Evolutionary conservation across 805 yeast species (phyloP).

Genomic region (Metschnikowia proteae): DNA sequence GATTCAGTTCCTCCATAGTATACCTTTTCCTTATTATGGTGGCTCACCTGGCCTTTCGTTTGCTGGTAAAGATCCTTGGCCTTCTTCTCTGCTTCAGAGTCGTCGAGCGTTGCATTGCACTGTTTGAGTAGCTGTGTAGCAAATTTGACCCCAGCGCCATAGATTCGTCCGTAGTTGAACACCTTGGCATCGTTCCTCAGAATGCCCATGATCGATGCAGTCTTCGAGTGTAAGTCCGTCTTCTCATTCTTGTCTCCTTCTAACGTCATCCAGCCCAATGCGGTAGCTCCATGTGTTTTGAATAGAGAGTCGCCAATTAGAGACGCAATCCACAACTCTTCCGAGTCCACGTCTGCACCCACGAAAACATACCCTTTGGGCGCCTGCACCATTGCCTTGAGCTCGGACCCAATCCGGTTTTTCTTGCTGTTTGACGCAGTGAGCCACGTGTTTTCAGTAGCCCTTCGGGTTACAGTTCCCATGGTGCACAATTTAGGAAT

Average conservation of each 20-base stretch:
- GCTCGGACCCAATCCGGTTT: conserved; percentile 85
- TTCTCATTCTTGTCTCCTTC: conserved; percentile 92
- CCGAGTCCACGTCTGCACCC: conserved; percentile 99
- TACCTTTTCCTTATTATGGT: conserved; percentile 25
- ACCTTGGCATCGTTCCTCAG: conserved; percentile 89
- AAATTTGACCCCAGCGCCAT: conserved; percentile 94
- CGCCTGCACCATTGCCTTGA: conserved; percentile 80
- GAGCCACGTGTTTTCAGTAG: conserved; percentile 96
- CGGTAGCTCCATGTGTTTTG: conserved; percentile 90
- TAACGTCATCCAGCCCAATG: conserved; percentile 98
- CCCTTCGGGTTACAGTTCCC: conserved; percentile 96
- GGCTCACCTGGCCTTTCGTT: conserved; percentile 66
- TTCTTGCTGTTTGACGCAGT: conserved; percentile 94
- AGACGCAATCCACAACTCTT: conserved; percentile 97
- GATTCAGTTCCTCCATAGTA: conserved; percentile 95
- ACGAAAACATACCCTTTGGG: conserved; percentile 89
- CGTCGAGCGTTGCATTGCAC: conserved; percentile 69
- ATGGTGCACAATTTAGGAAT: conserved; percentile 81
- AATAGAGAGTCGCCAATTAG: conserved; percentile 89
- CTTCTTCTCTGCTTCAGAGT: conserved; percentile 57
- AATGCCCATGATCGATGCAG: conserved; percentile 86
- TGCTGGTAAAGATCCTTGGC: conserved; percentile 69
- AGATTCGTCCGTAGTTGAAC: conserved; percentile 94
- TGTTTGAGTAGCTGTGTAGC: conserved; percentile 81
- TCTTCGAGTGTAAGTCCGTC: conserved; percentile 92